These are phyloP conservation scores for Mycosphaerella sp. DNA, from an alignment of 2,329 filamentous ascomycete genomes.

Conservation along the genomic window DNA sequence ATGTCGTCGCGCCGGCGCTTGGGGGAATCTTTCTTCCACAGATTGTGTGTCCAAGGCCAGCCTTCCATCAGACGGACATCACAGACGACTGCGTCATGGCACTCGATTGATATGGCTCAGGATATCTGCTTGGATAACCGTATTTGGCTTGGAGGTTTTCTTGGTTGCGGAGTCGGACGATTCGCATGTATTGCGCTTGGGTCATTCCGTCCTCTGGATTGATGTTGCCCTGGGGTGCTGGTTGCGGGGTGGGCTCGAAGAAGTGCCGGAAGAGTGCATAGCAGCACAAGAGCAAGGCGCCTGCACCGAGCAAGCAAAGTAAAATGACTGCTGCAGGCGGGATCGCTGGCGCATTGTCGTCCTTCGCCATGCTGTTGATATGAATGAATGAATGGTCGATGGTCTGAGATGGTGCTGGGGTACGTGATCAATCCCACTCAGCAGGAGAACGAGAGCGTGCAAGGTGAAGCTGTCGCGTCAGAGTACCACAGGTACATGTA, in stretches of 20 bases:
- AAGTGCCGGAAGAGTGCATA: conserved; percentile 22
- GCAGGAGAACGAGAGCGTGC: neutral
- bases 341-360: conserved; percentile 9
- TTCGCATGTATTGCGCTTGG: conserved; percentile 25
- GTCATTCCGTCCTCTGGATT: conserved; percentile 16
- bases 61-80: conserved; percentile 7
- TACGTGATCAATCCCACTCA: neutral
- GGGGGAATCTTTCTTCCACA: no score
- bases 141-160: conserved; percentile 19
- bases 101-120: conserved; percentile 3
- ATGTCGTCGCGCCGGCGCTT: no score
- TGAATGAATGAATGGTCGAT: neutral
- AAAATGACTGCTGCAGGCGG: conserved; percentile 22
- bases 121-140: conserved; percentile 6
- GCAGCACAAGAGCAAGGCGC: conserved; percentile 16
- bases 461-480: conserved; percentile 2
- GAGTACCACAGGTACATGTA: conserved; percentile 1
- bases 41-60: no score
- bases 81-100: conserved; percentile 14
- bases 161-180: conserved; percentile 21
- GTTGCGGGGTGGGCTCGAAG: conserved; percentile 5
- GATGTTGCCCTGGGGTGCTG: neutral
- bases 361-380: neutral
- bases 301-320: conserved; percentile 21
- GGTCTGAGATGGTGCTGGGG: neutral